Evolutionary conservation across 176 grass and related monocot species (phyloP).

Genomic region (Oryza longistaminata): DNA sequence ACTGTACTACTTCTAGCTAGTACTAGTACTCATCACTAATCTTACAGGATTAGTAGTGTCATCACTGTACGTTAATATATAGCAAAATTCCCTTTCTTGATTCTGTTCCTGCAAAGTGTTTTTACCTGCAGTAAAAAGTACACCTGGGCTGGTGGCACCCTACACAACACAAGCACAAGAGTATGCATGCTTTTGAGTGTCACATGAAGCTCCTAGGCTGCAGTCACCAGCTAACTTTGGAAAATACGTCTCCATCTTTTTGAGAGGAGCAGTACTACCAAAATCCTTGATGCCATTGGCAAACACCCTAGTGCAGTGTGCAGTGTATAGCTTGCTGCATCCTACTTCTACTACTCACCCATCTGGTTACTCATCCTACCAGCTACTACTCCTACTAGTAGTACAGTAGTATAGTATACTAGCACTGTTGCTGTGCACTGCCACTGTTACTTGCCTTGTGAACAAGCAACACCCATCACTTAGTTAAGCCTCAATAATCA

Average conservation of each 20-base stretch:
- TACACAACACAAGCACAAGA: background rate
- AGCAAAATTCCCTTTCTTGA: background rate
- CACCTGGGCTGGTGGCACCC: constrained; percentile 3
- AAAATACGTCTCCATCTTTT: constrained; percentile 49
- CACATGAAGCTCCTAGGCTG: constrained; percentile 21
- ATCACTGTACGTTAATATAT: background rate
- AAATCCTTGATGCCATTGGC: constrained; percentile 5
- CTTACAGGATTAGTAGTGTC: background rate
- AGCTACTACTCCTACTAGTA: background rate
- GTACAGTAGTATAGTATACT: background rate
- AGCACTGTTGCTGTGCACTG: background rate
- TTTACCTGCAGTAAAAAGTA: constrained; percentile 30
- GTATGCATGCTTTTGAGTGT: background rate
- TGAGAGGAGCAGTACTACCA: constrained; percentile 27
- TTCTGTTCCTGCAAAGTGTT: background rate
- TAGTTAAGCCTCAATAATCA: background rate
- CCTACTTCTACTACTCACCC: background rate
- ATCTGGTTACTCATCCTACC: too few relatives aligned
- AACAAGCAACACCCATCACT: background rate
- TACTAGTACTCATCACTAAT: background rate
- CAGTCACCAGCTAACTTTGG: constrained; percentile 38
- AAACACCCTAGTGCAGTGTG: background rate
- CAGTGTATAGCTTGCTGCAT: background rate
- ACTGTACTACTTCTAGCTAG: background rate
- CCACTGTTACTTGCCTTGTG: background rate